Base-by-base conservation (phyloP, 2,329 filamentous ascomycete species). In the Samsoniella hepiali region DNA sequence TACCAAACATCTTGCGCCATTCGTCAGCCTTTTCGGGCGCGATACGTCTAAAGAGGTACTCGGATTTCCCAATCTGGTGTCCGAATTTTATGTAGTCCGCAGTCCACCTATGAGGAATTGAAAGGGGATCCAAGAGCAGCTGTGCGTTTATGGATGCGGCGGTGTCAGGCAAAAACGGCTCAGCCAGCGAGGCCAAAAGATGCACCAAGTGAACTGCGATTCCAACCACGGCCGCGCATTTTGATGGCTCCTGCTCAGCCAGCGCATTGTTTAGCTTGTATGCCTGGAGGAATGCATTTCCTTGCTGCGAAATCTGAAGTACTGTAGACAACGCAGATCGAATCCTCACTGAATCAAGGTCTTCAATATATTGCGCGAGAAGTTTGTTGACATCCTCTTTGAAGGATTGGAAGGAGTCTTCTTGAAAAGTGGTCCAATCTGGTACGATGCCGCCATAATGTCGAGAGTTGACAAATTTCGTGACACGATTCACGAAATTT, bases 81-180 rank as follows among this genome's bases (percentile, higher is more conserved):
- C 89, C 90, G 1, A 89, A 82, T 71, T 86, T 82, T 67, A 95
- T 79, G 2, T 81, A 77, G 66, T 85, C 81, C n/a, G 77, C 75
- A n/a, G 74, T 72, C 88, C 91, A 95, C 50, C 79, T 81, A 66
- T 89, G 84, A 1, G 90, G 88, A 65, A 93, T 92, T 42, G 55
- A 73, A 67, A 63, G 68, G 65, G 9, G 34, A 13, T 74, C 67
- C 59, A 84, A 74, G 56, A 89, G 85, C 36, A 98, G 84, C 78
- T 97, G 93, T 66, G 84, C 76, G 67, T 91, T 84, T 69, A 97
- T 97, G 42, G 86, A 85, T 65, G 83, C 82, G 3, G 90, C 82
- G 8, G 90, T 93, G n/a, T 84, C 83, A 45, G 92, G 92, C 82
- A 97, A 91, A 78, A 93, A 97, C 0, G 93, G 93, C 59, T 87